A percentile compares a stretch with the other conserved stretches of the same genome.
Evolutionary conservation across 768 basidiomycete genomes (phyloP).

Genomic region (Boletellus sp.): DNA sequence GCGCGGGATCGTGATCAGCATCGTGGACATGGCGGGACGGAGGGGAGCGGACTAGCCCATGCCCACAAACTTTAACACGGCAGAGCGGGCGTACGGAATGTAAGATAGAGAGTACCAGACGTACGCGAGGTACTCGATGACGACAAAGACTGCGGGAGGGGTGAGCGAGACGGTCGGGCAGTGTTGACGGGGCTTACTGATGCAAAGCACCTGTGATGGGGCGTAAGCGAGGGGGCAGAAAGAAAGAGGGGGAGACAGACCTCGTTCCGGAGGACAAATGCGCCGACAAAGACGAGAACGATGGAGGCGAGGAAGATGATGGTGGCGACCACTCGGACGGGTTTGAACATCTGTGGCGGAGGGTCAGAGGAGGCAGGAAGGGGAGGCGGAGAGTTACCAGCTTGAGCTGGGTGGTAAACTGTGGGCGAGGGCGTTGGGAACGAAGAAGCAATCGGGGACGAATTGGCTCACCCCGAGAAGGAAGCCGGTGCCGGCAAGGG

Average conservation of each 20-base stretch:
- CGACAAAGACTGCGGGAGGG: slow-evolving; percentile 66
- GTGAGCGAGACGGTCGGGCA: background rate
- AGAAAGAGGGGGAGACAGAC: slow-evolving; percentile 38
- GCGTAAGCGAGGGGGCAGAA: background rate
- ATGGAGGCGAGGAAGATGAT: slow-evolving; percentile 76
- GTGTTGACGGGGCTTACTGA: slow-evolving; percentile 41
- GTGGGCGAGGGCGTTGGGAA: background rate
- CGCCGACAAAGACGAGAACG: slow-evolving; percentile 78
- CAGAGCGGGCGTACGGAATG: slow-evolving; percentile 85
- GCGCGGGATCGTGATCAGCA: slow-evolving; percentile 5
- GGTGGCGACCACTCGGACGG: slow-evolving; percentile 80
- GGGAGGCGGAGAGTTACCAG: slow-evolving; percentile 44
- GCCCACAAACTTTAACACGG: slow-evolving; percentile 63
- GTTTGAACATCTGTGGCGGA: slow-evolving; percentile 90
- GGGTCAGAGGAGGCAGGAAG: background rate
- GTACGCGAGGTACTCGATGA: slow-evolving; percentile 89
- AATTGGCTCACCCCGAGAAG: slow-evolving; percentile 80
- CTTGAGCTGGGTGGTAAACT: slow-evolving; percentile 81
- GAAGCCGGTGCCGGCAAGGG: slow-evolving; percentile 86
- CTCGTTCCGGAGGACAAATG: slow-evolving; percentile 70
- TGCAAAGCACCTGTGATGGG: slow-evolving; percentile 52
- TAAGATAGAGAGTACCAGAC: slow-evolving; percentile 87
- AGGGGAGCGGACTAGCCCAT: slow-evolving; percentile 25
- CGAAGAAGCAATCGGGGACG: slow-evolving; percentile 2
- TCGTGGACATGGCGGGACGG: slow-evolving; percentile 9